Base-by-base conservation (phyloP, 1,284 basidiomycete genomes). In the Phlebopus sp. region DNA sequence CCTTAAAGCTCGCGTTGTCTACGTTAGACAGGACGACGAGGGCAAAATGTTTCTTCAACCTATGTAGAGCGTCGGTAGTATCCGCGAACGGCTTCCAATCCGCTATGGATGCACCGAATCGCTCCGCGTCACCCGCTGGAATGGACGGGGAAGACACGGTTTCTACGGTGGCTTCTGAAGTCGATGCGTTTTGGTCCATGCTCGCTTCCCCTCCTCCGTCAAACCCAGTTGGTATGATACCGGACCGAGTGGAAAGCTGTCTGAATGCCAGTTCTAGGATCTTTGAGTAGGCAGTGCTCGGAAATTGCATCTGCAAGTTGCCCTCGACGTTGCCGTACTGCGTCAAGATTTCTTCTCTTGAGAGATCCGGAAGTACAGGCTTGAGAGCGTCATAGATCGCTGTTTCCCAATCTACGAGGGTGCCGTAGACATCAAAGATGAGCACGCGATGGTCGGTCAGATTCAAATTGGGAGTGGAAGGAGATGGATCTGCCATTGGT, bases 1-100 rank as follows among this genome's bases (percentile, higher is more conserved):
- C 68, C 2, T 73, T 67, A 62, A 87, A 86, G 31, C 82, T 84
- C 14, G 59, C 56, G 45, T 76, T 74, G 56, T 90, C 86, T 56
- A 89, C 82, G 64, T 90, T 89, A 52, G 85, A 87, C 31, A 89
- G 72, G 2, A 87, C 82, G 45, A 81, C 72, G 50, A 89, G 80
- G 51, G 81, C 81, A 68, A 79, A 88, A 57, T 76, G 73, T 50
- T 74, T 71, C 29, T 83, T 74, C 44, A 89, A 76, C 36, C 69
- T 65, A 35, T 70, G 71, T 3, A 90, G 77, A 0, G 85, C 86
- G 14, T 68, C 63, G 51, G 72, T 62, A 5, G 82, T 85, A 62
- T 89, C 86, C 0, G 81, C 75, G 67, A 89, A 90, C 10, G 78
- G 70, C 2, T 72, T 68, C 85, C 86, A 90, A 29, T 72, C 53